Conservation (phyloP, 1,284 basidiomycete species). For the Trichosporon ovoides region DNA sequence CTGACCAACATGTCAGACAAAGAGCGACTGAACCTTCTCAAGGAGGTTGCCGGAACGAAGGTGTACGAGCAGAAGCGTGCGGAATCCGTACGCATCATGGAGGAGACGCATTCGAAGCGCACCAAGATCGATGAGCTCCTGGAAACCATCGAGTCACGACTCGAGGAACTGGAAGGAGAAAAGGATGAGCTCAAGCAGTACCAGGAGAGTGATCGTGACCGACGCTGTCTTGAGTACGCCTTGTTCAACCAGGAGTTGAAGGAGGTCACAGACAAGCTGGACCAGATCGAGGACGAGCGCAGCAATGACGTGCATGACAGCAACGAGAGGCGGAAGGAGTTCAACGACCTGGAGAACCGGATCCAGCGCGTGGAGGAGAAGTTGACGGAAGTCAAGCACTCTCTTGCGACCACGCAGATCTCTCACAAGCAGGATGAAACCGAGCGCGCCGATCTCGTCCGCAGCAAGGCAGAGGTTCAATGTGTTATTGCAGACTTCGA, state of each 20-base stretch:
- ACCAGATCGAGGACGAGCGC: slow-evolving; percentile 69
- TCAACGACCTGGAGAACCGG: slow-evolving; percentile 73
- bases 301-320: slow-evolving; percentile 73
- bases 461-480: slow-evolving; percentile 71
- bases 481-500: slow-evolving; percentile 76
- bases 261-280: slow-evolving; percentile 77
- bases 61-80: slow-evolving; percentile 92
- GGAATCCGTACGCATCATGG: slow-evolving; percentile 92
- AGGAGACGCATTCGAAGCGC: slow-evolving; percentile 89
- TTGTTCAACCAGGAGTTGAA: slow-evolving; percentile 85
- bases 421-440: slow-evolving; percentile 40
- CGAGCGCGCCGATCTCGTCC: slow-evolving; percentile 60
- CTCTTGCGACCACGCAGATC: slow-evolving; percentile 59
- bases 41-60: slow-evolving; percentile 97
- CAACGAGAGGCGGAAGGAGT: slow-evolving; percentile 73
- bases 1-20: slow-evolving; percentile 96
- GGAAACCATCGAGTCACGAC: slow-evolving; percentile 81
- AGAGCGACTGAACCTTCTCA: slow-evolving; percentile 85
- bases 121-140: slow-evolving; percentile 86
- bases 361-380: slow-evolving; percentile 72
- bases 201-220: slow-evolving; percentile 89
- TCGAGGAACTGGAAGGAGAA: slow-evolving; percentile 90
- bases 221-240: slow-evolving; percentile 92
- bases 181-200: slow-evolving; percentile 97
- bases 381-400: slow-evolving; percentile 66